A percentile compares a stretch with the other conserved stretches of the same genome.
These are phyloP conservation scores for Isoetes engelmannii DNA, from an alignment of 83 land plant genomes.

Conservation along the genomic window DNA sequence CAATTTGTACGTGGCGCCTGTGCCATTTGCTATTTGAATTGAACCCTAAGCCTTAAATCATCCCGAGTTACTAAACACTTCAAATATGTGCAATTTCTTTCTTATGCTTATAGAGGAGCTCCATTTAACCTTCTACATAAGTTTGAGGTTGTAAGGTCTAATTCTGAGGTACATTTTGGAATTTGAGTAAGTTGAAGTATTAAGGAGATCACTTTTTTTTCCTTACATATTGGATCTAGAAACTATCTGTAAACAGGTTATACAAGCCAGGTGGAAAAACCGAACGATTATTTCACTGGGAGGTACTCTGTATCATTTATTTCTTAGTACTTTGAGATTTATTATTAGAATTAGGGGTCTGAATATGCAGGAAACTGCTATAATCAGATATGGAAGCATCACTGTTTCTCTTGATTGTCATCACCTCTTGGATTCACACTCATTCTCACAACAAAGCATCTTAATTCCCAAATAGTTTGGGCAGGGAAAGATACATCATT, in stretches of 20 bases:
- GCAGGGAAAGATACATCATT: constrained; percentile 62
- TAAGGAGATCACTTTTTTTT: too few species aligned
- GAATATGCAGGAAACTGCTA: neutral
- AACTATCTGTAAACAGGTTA: constrained; percentile 35
- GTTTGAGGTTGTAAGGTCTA: neutral
- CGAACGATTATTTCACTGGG: constrained; percentile 69
- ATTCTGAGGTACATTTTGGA: too few species aligned
- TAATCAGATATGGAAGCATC: neutral
- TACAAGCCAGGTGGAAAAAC: constrained; percentile 47
- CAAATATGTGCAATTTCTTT: too few species aligned
- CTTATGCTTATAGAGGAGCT: too few species aligned
- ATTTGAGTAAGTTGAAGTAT: too few species aligned
- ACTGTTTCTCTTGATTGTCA: constrained; percentile 5
- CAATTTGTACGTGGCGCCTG: neutral
- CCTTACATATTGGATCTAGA: neutral
- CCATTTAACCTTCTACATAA: neutral
- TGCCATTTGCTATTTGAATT: neutral
- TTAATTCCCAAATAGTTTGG: constrained; percentile 50
- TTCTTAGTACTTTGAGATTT: too few species aligned
- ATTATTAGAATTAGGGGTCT: too few species aligned
- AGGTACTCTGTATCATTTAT: constrained; percentile 30
- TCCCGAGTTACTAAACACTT: too few species aligned
- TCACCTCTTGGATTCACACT: neutral
- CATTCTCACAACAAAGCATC: neutral
- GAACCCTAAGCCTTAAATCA: neutral